Conservation (phyloP, 345 rosid species). For the Salix purpurea region DNA sequence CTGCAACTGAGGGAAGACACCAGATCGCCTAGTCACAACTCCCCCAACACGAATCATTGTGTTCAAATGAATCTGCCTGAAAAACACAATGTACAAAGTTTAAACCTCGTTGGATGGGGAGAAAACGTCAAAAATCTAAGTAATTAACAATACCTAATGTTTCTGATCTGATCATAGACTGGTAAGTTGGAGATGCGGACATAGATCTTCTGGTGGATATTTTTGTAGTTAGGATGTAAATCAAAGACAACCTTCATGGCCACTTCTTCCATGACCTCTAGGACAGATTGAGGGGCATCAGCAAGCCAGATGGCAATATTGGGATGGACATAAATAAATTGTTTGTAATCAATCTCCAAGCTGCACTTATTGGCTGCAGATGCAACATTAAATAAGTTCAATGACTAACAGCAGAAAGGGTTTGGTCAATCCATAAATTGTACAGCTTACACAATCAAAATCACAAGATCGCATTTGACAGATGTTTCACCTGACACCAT, state of each 20-base stretch:
- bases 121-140: neutral
- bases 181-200: constrained; percentile 84
- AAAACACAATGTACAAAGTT: constrained; percentile 14
- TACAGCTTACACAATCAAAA: neutral
- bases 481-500: constrained; percentile 77
- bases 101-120: neutral
- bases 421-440: neutral
- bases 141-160: constrained; percentile 58
- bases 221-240: constrained; percentile 81
- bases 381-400: neutral
- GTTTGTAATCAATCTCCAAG: constrained; percentile 87
- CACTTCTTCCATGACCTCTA: constrained; percentile 96
- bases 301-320: constrained; percentile 98
- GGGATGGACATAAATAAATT: constrained; percentile 83
- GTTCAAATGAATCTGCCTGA: constrained; percentile 94
- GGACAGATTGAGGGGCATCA: constrained; percentile 95
- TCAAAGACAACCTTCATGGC: constrained; percentile 71
- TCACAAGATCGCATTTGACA: neutral
- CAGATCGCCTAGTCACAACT: constrained; percentile 93
- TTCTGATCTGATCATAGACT: constrained; percentile 90
- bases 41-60: constrained; percentile 99
- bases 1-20: constrained; percentile 97
- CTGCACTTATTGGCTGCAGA: constrained; percentile 86
- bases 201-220: constrained; percentile 80
- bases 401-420: neutral